Evolutionary conservation across 73 alveolate genomes (phyloP).

Genomic region (Tetrahymena thermophila): DNA sequence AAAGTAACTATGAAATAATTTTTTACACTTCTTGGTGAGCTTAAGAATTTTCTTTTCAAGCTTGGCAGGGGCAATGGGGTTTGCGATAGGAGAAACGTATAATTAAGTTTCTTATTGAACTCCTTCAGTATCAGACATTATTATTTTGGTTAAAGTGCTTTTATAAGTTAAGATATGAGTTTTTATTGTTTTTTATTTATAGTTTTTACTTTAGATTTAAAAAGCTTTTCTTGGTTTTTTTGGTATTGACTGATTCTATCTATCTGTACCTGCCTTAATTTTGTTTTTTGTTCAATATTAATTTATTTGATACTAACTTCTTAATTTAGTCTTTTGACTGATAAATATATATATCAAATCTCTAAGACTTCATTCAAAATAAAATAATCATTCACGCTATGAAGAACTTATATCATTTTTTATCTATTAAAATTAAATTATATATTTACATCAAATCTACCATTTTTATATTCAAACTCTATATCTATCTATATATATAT

Average conservation of each 20-base stretch:
- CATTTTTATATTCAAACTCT: too few species aligned
- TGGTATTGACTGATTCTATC: not conserved
- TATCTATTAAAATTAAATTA: not conserved
- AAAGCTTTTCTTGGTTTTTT: not conserved
- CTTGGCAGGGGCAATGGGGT: conserved; percentile 77
- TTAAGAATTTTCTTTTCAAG: conserved; percentile 61
- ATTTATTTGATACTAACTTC: not conserved
- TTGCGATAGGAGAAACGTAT: conserved; percentile 77
- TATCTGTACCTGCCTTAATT: not conserved
- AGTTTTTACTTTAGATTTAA: not conserved
- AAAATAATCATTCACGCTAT: not conserved
- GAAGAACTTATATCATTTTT: not conserved
- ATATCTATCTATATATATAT: too few species aligned
- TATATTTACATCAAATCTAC: not conserved
- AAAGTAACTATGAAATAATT: not conserved
- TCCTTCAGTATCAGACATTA: conserved; percentile 34
- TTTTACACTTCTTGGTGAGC: conserved; percentile 62
- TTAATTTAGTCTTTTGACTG: not conserved
- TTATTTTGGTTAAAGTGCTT: not conserved
- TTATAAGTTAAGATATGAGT: not conserved
- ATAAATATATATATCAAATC: not conserved
- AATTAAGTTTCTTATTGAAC: conserved; percentile 43
- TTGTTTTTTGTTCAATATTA: not conserved
- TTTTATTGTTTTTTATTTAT: not conserved
- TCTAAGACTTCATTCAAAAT: not conserved